These are phyloP conservation scores for Talaromyces verruculosus DNA, from an alignment of 2,329 filamentous ascomycete species.

Conservation along the genomic window DNA sequence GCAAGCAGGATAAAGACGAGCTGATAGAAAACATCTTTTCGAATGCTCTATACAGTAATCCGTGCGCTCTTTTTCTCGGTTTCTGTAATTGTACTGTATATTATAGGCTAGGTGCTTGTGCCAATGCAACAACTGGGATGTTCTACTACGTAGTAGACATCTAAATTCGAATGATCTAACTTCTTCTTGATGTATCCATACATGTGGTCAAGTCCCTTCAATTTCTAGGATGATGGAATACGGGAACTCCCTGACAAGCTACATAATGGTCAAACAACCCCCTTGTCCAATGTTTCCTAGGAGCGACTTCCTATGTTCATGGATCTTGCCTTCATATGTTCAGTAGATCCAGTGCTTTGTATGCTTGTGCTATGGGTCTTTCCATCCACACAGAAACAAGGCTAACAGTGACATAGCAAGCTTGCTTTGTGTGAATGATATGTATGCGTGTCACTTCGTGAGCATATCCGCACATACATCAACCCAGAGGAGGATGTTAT, in stretches of 20 bases:
- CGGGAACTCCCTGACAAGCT: background rate
- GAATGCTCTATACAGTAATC: conserved; percentile 9
- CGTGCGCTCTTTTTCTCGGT: background rate
- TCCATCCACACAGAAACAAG: background rate
- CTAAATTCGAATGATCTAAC: background rate
- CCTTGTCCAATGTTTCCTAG: background rate
- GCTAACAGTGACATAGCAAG: background rate
- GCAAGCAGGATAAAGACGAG: conserved; percentile 11
- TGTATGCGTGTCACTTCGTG: no score
- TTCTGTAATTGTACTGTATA: conserved; percentile 19
- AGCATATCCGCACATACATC: no score
- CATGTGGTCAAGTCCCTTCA: background rate
- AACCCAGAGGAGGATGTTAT: no score
- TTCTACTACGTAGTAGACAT: background rate
- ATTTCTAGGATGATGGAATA: background rate
- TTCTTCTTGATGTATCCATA: background rate
- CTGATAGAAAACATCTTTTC: conserved; percentile 17
- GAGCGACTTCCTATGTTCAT: no score
- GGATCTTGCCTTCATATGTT: background rate
- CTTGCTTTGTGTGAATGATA: background rate
- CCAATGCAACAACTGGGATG: conserved; percentile 11
- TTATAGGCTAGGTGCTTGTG: conserved; percentile 9
- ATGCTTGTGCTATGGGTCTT: background rate
- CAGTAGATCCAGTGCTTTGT: background rate
- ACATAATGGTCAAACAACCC: background rate